Base-by-base conservation (phyloP, 345 rosid species). In the Raphanus raphanistrum region DNA sequence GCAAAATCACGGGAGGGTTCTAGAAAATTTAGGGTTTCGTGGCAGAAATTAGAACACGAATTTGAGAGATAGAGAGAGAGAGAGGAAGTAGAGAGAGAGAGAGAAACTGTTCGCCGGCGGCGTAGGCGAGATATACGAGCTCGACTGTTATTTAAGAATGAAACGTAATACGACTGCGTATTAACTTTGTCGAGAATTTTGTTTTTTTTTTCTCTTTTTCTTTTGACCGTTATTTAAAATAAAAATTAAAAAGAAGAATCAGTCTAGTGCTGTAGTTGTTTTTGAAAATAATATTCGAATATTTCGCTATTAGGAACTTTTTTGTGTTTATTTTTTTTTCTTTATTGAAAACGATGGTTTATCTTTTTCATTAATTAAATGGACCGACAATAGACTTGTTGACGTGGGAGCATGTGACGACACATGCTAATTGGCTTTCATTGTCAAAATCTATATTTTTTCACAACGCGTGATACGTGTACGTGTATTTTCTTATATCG, bases 341-440 rank as follows among this genome's bases (percentile, higher is more conserved):
- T 27, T 16, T 52, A 2, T 2, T 36, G 70, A 76, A 28, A 70
- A 63, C 35, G 75, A 76, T 35, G 64, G 54, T 70, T 52, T 31
- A 38, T 45, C 26, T 33, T 25, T 25, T 25, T 17, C 6, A 50
- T 15, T 50, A 50, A 50, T 63, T 12, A 70, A 38, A 36, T 29
- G 36, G 75, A 70, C 80, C 80, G 71, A 77, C 80, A 77, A 17
- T 8, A 77, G 70, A 15, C 11, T 63, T 26, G 64, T 52, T 70
- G 80, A 77, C 71, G 76, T 77, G 80, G 71, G 2, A 38, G 59
- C 70, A 70, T 63, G 71, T 63, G 59, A 36, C 54, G 71, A 54
- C 80, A 70, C 48, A 70, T 36, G 75, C 41, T 70, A 70, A 54
- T 27, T 63, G 3, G 35, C 71, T 69, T 27, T 76, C 75, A 70